Conservation (phyloP, 2,329 filamentous ascomycete species). For the Atkinsonella hypoxylon region DNA sequence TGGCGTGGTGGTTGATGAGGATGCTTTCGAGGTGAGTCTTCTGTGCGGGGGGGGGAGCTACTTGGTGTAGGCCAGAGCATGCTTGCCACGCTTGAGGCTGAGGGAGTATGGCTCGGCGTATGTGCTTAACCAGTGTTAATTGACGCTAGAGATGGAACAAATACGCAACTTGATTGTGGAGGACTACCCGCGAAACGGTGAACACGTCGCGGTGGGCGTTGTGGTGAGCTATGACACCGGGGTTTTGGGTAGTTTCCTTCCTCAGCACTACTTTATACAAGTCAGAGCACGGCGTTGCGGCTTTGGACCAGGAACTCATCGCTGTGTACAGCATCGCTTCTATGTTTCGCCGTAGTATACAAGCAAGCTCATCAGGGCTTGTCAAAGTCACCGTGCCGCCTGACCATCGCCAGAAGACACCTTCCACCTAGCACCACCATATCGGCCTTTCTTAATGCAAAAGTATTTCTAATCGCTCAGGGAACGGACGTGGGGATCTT, state of each 20-base stretch:
- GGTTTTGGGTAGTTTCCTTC: neutral
- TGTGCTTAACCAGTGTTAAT: constrained; percentile 43
- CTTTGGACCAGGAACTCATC: neutral
- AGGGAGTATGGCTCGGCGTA: constrained; percentile 51
- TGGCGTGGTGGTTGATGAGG: constrained; percentile 31
- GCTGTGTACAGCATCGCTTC: neutral
- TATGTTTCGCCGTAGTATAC: neutral
- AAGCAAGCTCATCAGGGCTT: neutral
- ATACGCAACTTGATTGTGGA: constrained; percentile 38
- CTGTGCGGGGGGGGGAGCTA: neutral
- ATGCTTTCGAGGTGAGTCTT: constrained; percentile 31
- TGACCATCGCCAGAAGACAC: neutral
- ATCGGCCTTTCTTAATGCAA: neutral
- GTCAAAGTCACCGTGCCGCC: neutral
- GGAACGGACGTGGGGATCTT: constrained; percentile 57
- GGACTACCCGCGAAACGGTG: neutral
- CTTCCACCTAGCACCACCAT: too few species aligned
- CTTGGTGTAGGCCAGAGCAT: constrained; percentile 30
- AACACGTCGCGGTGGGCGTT: neutral
- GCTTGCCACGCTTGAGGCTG: constrained; percentile 41
- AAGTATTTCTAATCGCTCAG: constrained; percentile 17
- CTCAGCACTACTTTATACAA: neutral
- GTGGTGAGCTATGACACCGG: neutral
- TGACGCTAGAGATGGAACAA: constrained; percentile 42
- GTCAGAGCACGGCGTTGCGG: neutral